A percentile compares a stretch with the other conserved stretches of the same genome.
phyloP scores from a whole-genome alignment of 1,284 basidiomycete species.

The Pterulicium gracile region DNA sequence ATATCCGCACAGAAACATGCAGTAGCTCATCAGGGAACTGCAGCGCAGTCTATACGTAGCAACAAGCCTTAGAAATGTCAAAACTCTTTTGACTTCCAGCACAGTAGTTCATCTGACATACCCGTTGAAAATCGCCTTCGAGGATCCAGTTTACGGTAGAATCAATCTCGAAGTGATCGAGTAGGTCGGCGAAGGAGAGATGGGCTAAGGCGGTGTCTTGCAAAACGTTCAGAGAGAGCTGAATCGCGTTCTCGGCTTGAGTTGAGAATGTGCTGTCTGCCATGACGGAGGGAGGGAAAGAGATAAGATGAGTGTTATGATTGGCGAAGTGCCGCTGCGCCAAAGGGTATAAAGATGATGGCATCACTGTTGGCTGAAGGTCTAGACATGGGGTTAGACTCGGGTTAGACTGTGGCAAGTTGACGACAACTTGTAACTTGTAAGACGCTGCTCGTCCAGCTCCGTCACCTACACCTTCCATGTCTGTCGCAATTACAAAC shows the following conservation, averaged over 20 bases:
- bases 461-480: too few relatives aligned
- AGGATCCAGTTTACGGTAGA: constrained; percentile 42
- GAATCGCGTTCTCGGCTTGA: constrained; percentile 51
- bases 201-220: constrained; percentile 24
- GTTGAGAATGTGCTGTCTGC: constrained; percentile 37
- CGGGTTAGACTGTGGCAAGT: too few relatives aligned
- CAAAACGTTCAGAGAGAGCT: constrained; percentile 35
- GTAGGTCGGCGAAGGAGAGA: constrained; percentile 28
- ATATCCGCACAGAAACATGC: constrained; percentile 83
- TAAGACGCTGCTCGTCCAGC: too few relatives aligned
- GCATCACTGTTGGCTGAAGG: too few relatives aligned
- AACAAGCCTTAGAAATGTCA: neutral
- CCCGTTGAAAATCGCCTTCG: constrained; percentile 45
- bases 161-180: constrained; percentile 53
- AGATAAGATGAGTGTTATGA: neutral
- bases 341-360: too few relatives aligned
- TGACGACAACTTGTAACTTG: too few relatives aligned
- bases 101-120: constrained; percentile 19
- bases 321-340: too few relatives aligned
- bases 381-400: too few relatives aligned
- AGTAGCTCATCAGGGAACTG: constrained; percentile 96
- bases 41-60: constrained; percentile 59
- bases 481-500: too few relatives aligned
- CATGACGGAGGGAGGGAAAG: neutral
- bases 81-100: neutral